Conservation (phyloP, 441 rosid genomes). For the Corymbia citriodora region DNA sequence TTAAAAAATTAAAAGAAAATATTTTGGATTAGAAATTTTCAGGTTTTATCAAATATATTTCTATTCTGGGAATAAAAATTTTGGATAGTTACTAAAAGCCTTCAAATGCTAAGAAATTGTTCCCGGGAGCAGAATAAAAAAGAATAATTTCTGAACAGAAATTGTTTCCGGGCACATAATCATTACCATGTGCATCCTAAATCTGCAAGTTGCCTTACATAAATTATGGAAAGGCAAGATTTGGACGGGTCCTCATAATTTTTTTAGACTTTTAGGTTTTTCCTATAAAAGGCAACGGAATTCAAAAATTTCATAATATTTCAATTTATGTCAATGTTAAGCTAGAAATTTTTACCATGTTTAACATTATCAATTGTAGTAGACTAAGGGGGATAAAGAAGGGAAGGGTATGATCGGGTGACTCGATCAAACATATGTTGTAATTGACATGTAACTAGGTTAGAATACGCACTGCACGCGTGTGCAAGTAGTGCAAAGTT, state of each 20-base stretch:
- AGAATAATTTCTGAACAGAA: too few relatives aligned
- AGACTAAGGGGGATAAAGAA: background rate
- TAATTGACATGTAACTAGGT: background rate
- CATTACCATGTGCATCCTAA: background rate
- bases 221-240: background rate
- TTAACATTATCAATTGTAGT: background rate
- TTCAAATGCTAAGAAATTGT: too few relatives aligned
- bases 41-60: too few relatives aligned
- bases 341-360: background rate
- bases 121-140: too few relatives aligned
- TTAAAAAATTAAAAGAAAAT: too few relatives aligned
- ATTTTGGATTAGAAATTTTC: too few relatives aligned
- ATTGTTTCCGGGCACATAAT: too few relatives aligned
- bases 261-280: background rate
- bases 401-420: background rate
- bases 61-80: too few relatives aligned
- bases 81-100: too few relatives aligned
- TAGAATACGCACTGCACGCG: background rate
- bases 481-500: background rate
- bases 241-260: background rate
- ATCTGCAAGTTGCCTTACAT: background rate
- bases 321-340: background rate
- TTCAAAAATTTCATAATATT: background rate
- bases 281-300: background rate
- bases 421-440: background rate